A percentile compares a stretch with the other conserved stretches of the same genome.
These are phyloP conservation scores for Cyclotella cryptica DNA, from an alignment of 108 stramenopile genomes.

Conservation along the genomic window DNA sequence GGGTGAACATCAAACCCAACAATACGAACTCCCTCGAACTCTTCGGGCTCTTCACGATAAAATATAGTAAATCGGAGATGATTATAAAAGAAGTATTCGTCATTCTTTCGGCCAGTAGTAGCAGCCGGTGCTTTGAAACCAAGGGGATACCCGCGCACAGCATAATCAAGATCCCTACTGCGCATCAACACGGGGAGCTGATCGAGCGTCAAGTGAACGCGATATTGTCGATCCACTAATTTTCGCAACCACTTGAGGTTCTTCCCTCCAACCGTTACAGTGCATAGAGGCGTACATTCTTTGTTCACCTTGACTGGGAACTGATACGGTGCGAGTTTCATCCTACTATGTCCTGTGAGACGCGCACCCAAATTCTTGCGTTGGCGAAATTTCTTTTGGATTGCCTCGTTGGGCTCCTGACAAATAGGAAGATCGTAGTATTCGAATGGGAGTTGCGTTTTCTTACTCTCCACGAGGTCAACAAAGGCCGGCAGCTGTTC, in stretches of 20 bases:
- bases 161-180: constrained; percentile 80
- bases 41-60: constrained; percentile 72
- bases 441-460: constrained; percentile 94
- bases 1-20: constrained; percentile 94
- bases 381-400: constrained; percentile 53
- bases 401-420: constrained; percentile 49
- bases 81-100: constrained; percentile 88
- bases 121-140: constrained; percentile 76
- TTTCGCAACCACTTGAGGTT: constrained; percentile 74
- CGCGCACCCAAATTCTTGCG: constrained; percentile 78
- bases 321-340: constrained; percentile 68
- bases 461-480: constrained; percentile 76
- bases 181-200: constrained; percentile 82
- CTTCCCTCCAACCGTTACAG: constrained; percentile 60
- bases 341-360: constrained; percentile 71
- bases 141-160: constrained; percentile 85
- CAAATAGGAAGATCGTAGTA: constrained; percentile 96
- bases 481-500: constrained; percentile 73
- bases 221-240: constrained; percentile 95
- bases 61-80: constrained; percentile 90
- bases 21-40: constrained; percentile 86
- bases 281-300: constrained; percentile 69
- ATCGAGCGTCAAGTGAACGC: constrained; percentile 89
- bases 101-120: constrained; percentile 59
- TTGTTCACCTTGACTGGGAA: constrained; percentile 57